These are phyloP conservation scores for Adenanthera pavonina DNA, from an alignment of 306 rosid species.

Conservation along the genomic window DNA sequence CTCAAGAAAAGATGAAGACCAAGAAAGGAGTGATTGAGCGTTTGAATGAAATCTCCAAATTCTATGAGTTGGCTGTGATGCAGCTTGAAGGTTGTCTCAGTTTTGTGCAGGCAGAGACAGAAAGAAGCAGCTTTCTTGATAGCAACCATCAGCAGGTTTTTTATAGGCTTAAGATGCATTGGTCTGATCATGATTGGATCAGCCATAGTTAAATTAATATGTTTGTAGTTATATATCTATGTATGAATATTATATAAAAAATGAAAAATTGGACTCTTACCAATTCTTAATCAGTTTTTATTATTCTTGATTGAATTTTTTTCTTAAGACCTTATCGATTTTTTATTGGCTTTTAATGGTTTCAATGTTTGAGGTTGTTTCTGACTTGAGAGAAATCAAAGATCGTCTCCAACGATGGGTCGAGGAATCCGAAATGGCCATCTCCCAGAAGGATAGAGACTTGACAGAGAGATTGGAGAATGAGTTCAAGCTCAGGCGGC, in stretches of 20 bases:
- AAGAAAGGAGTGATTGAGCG: constrained; percentile 73
- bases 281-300: neutral
- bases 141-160: constrained; percentile 67
- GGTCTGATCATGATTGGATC: neutral
- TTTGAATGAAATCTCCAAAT: constrained; percentile 80
- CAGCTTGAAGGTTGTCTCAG: constrained; percentile 83
- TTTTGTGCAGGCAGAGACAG: constrained; percentile 68
- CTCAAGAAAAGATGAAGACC: constrained; percentile 72
- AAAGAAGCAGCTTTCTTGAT: constrained; percentile 51
- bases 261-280: neutral
- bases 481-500: constrained; percentile 52
- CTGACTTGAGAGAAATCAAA: constrained; percentile 68
- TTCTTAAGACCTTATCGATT: too few relatives aligned
- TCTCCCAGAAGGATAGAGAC: constrained; percentile 73
- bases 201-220: neutral
- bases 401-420: constrained; percentile 76
- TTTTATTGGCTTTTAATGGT: neutral
- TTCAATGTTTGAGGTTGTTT: constrained; percentile 46
- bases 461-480: constrained; percentile 50
- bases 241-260: neutral
- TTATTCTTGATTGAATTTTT: neutral
- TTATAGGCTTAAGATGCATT: neutral
- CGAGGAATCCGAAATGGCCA: constrained; percentile 65
- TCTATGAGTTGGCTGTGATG: constrained; percentile 87
- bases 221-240: too few relatives aligned